A percentile compares a stretch with the other conserved stretches of the same genome.
Evolutionary conservation across 331 rosid species (phyloP).

Genomic region (Phaseolus coccineus): DNA sequence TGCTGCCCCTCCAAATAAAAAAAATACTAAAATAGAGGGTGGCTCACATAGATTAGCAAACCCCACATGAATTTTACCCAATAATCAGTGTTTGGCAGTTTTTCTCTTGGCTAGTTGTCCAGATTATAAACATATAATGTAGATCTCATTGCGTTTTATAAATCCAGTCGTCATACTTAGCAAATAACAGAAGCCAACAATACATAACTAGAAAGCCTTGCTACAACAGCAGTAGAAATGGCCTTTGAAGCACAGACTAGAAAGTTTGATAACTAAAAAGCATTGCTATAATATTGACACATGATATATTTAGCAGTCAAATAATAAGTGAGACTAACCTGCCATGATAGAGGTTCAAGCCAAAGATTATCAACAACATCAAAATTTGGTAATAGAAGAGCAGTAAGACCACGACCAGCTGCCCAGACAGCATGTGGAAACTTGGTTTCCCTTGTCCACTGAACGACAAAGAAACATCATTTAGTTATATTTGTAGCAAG

Average conservation of each 20-base stretch:
- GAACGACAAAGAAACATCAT: constrained; percentile 44
- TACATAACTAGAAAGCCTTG: neutral
- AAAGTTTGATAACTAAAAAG: neutral
- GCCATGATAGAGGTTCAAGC: constrained; percentile 99
- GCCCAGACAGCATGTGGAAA: constrained; percentile 99
- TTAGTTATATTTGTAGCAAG: constrained; percentile 37
- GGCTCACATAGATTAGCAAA: neutral
- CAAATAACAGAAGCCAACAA: constrained; percentile 3
- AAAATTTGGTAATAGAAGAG: constrained; percentile 87
- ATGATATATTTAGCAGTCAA: neutral
- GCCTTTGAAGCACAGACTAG: neutral
- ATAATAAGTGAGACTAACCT: constrained; percentile 63
- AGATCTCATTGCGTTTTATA: neutral
- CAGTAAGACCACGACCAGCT: constrained; percentile 94
- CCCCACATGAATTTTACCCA: constrained; percentile 1
- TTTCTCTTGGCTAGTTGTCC: constrained; percentile 1
- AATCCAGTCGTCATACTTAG: neutral
- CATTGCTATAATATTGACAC: constrained; percentile 1
- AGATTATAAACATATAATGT: neutral
- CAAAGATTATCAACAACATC: constrained; percentile 88
- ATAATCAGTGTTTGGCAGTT: neutral
- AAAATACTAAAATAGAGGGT: neutral
- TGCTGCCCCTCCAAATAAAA: neutral
- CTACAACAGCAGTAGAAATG: constrained; percentile 10
- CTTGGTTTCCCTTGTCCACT: constrained; percentile 95